Conservation (phyloP, 106 monocot genomes). For the Hemerocallis citrina region DNA sequence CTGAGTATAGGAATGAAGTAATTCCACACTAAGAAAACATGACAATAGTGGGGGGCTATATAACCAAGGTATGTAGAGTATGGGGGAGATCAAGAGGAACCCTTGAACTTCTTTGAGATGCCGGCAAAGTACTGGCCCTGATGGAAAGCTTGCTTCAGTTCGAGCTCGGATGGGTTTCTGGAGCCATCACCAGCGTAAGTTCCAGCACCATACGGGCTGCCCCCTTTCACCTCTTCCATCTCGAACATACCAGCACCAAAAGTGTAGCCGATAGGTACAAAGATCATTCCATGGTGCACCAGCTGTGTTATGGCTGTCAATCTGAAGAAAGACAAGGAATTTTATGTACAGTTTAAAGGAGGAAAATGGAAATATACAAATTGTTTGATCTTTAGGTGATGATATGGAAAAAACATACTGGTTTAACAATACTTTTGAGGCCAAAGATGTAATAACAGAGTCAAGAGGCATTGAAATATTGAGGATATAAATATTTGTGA, state of each 20-base stretch:
- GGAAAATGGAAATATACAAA: too few species aligned
- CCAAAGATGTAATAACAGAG: too few species aligned
- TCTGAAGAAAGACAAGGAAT: constrained; percentile 23
- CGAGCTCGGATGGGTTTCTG: constrained; percentile 46
- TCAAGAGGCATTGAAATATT: too few species aligned
- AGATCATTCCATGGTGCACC: constrained; percentile 87
- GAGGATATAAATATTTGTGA: too few species aligned
- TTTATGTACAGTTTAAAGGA: too few species aligned
- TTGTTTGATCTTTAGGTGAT: too few species aligned
- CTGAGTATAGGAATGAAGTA: neutral
- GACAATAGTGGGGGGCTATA: neutral
- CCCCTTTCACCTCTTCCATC: constrained; percentile 54
- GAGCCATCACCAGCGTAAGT: constrained; percentile 76
- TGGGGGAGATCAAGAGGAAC: constrained; percentile 19
- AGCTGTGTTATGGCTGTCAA: constrained; percentile 78
- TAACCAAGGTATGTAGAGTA: neutral
- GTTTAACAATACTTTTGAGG: too few species aligned
- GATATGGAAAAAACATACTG: too few species aligned
- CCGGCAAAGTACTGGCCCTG: constrained; percentile 70
- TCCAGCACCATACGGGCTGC: constrained; percentile 78
- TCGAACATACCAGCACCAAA: constrained; percentile 85
- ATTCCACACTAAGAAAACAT: neutral
- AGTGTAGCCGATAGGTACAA: constrained; percentile 77
- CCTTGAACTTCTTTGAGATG: constrained; percentile 67
- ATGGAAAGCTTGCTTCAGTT: constrained; percentile 57